Percentiles rank a stretch among this genome's conserved stretches.
Conservation (phyloP, 2,329 filamentous ascomycete genomes). For the Chaetoscypha palmicola region DNA sequence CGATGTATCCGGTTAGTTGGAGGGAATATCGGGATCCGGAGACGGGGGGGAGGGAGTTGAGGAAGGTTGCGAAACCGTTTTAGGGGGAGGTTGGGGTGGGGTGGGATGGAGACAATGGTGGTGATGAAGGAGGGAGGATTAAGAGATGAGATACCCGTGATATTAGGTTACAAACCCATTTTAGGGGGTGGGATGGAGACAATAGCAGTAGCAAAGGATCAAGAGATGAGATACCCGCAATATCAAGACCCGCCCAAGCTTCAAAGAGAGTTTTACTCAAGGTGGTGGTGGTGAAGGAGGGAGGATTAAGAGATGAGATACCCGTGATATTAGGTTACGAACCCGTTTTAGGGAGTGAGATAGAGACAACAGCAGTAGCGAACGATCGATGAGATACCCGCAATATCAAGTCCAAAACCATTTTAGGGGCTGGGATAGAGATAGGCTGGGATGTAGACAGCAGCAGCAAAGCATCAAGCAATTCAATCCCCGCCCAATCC, state of each 20-base stretch:
- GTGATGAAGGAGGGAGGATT: background rate
- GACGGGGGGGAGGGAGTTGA: constrained; percentile 66
- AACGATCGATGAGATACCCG: no score
- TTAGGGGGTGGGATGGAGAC: constrained; percentile 35
- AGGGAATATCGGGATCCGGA: constrained; percentile 84
- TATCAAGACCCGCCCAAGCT: no score
- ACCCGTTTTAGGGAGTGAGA: constrained; percentile 69
- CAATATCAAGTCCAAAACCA: constrained; percentile 86
- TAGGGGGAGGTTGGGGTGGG: constrained; percentile 35
- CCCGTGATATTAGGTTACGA: no score
- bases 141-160: background rate
- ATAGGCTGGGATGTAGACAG: no score
- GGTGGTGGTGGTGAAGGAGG: background rate
- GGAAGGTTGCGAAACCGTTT: constrained; percentile 92
- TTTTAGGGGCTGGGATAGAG: constrained; percentile 47
- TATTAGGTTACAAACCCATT: constrained; percentile 94
- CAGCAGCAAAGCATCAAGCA: no score
- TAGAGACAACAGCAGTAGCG: no score
- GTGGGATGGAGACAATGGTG: background rate
- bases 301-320: background rate
- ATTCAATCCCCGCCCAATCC: no score
- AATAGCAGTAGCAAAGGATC: no score
- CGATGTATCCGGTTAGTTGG: constrained; percentile 92
- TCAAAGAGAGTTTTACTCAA: no score
- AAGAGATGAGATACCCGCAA: no score